Evolutionary conservation across 2,329 filamentous ascomycete species (phyloP).

Genomic region (Pseudogymnoascus verrucosus): DNA sequence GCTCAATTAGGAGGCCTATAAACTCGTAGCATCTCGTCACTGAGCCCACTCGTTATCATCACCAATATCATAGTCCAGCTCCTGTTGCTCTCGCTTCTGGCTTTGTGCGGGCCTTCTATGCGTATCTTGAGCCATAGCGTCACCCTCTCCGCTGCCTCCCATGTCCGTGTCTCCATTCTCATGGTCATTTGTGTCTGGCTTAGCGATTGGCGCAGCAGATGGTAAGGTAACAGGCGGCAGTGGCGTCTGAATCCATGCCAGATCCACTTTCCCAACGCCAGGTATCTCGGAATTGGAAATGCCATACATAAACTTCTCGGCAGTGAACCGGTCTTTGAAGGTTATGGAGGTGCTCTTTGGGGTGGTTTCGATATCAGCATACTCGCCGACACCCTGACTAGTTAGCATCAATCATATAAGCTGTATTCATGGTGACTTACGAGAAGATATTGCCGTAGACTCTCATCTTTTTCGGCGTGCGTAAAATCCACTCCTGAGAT

Average conservation of each 20-base stretch:
- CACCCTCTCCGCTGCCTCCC: constrained; percentile 20
- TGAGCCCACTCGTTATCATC: constrained; percentile 32
- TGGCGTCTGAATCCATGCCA: constrained; percentile 49
- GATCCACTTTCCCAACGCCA: constrained; percentile 54
- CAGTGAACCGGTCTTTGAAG: constrained; percentile 61
- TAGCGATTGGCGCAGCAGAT: constrained; percentile 8
- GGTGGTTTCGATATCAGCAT: constrained; percentile 47
- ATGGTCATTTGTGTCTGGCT: constrained; percentile 10
- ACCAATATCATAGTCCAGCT: constrained; percentile 35
- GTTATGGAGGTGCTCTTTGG: constrained; percentile 44
- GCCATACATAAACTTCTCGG: constrained; percentile 59
- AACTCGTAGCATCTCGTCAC: not conserved
- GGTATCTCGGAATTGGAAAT: constrained; percentile 51
- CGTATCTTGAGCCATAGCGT: constrained; percentile 22
- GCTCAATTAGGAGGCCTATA: not conserved
- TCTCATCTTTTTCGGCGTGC: constrained; percentile 55
- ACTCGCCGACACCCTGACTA: constrained; percentile 54
- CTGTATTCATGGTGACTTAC: constrained; percentile 36
- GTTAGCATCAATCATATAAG: constrained; percentile 12
- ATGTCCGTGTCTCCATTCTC: constrained; percentile 19
- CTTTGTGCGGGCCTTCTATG: constrained; percentile 6
- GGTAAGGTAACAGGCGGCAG: constrained; percentile 20
- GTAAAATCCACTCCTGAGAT: constrained; percentile 58
- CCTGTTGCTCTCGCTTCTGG: constrained; percentile 17
- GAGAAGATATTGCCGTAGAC: constrained; percentile 62